A percentile compares a stretch with the other conserved stretches of the same genome.
Conservation (phyloP, 257 asterid species). For the Solanum chilense region DNA sequence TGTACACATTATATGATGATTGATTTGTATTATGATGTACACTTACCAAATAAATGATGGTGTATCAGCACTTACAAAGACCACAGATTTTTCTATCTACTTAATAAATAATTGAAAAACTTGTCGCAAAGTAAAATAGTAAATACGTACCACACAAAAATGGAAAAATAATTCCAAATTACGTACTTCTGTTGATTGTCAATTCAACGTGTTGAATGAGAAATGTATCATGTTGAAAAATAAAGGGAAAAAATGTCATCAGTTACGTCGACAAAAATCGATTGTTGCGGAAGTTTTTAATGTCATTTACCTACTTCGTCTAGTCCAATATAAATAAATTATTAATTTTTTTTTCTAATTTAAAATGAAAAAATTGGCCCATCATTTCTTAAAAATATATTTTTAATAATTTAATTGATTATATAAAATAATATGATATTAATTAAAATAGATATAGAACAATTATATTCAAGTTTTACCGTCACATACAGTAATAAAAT, state of each 20-base stretch:
- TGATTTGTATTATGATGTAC: not conserved
- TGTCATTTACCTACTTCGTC: not conserved
- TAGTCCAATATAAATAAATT: no score
- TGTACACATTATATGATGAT: not conserved
- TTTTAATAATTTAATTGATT: no score
- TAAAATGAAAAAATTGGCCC: no score
- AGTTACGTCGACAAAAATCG: not conserved
- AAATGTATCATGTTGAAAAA: not conserved
- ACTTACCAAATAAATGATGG: not conserved
- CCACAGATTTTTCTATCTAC: not conserved
- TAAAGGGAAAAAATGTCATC: not conserved
- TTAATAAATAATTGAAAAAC: not conserved
- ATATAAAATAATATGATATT: no score
- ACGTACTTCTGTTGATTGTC: not conserved
- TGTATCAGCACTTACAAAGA: not conserved
- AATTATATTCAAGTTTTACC: not conserved
- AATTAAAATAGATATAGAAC: not conserved
- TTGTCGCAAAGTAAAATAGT: not conserved
- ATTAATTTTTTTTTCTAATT: no score
- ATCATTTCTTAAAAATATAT: no score
- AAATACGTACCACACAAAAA: not conserved
- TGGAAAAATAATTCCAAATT: not conserved
- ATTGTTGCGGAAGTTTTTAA: not conserved
- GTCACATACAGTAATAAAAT: not conserved
- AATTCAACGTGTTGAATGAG: not conserved